phyloP scores from a whole-genome alignment of 2,329 filamentous ascomycete species.

The Trichoderma sp. region DNA sequence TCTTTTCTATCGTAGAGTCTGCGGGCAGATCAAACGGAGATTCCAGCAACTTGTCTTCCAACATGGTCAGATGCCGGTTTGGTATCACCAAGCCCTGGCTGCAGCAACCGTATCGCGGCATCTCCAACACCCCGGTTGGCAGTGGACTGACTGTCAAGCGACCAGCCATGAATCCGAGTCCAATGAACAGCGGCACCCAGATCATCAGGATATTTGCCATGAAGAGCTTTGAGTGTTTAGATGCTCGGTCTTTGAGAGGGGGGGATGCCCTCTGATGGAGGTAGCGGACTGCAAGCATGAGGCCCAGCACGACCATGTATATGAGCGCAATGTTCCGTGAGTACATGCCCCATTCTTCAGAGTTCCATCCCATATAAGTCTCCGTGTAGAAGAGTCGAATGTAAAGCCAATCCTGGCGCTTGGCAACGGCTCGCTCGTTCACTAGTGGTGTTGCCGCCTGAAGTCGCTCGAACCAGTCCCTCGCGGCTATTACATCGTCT shows the following conservation, averaged over 20 bases:
- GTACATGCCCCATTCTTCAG: constrained; percentile 39
- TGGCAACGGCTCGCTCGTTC: constrained; percentile 29
- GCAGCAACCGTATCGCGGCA: constrained; percentile 43
- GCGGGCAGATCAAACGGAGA: constrained; percentile 35
- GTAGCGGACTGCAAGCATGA: constrained; percentile 29
- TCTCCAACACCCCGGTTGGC: constrained; percentile 37
- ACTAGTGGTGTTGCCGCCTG: constrained; percentile 32
- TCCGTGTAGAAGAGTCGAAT: constrained; percentile 43
- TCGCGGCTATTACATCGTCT: constrained; percentile 40
- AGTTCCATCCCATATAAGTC: constrained; percentile 42
- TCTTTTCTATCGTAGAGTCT: constrained; percentile 40
- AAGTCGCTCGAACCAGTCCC: constrained; percentile 38
- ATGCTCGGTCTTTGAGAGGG: background rate
- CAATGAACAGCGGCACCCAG: constrained; percentile 35
- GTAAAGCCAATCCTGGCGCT: constrained; percentile 38
- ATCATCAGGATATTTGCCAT: constrained; percentile 28
- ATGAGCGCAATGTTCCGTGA: constrained; percentile 31
- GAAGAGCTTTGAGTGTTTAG: constrained; percentile 22
- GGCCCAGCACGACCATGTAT: constrained; percentile 29
- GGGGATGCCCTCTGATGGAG: background rate
- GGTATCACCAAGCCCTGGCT: constrained; percentile 42
- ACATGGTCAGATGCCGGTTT: constrained; percentile 32
- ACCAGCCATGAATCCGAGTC: constrained; percentile 38
- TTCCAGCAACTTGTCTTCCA: constrained; percentile 31
- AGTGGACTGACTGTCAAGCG: constrained; percentile 35